Evolutionary conservation across 1,284 basidiomycete genomes (phyloP), one percentile per base, ranked within the genome.

Genomic region (Irpex rosettiformis): DNA sequence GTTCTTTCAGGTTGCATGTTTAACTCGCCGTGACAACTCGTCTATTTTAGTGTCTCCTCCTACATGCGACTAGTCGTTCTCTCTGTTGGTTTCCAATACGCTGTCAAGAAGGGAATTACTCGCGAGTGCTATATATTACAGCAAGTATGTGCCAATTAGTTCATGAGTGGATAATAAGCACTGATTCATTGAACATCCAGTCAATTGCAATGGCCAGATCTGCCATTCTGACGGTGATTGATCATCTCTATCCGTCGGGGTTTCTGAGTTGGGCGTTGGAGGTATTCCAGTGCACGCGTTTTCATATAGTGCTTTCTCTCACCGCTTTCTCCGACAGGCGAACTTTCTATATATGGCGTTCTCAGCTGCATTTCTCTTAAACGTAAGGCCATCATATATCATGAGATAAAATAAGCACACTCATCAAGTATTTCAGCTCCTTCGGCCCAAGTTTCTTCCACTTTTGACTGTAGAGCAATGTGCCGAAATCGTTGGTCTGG

Each of bases 301-400:
- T n/a, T 68, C 56, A 69, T 70, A 52, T 61, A 73, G 48, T 68
- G 68, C 57, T 64, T 72, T 21, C 65, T n/a, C n/a, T 60, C 3
- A 43, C 52, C 11, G 10, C 2, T 51, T 10, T 2, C 25, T 42
- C 13, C 18, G 48, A 8, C 52, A 70, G 62, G 65, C 65, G 1
- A 62, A 79, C 61, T 83, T 81, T 62, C 70, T 83, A 10, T 81
- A 79, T 63, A 78, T 85, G 28, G 75, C 84, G 4, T 88, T 85
- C 66, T 83, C 85, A 3, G 80, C 83, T 18, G 83, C 81, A 2
- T 84, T 83, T 66, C 66, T 85, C 16, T 72, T 84, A 43, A 83
- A 84, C 66, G 83, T 84, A 63, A 62, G 78, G 67, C 24, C 5
- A 52, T 28, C 53, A 10, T 25, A 42, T 28, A 30, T 59, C 65